Base-by-base conservation (phyloP, 352 stramenopile species). In the Phytophthora sp. region DNA sequence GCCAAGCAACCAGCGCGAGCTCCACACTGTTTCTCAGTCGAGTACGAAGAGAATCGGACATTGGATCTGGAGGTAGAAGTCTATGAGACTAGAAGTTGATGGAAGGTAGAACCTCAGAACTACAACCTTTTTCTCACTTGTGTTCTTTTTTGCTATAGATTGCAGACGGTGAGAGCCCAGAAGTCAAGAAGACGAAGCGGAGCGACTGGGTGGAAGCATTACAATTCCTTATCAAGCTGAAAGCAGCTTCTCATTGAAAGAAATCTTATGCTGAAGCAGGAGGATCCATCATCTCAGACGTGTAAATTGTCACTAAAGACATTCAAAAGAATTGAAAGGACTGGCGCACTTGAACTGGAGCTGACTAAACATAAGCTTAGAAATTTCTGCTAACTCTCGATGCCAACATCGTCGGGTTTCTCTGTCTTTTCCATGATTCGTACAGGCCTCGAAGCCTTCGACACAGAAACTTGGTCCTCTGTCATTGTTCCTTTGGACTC, bases 41-140 rank as follows among this genome's bases (percentile, higher is more conserved):
- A 90, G 33, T 93, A 93, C 65, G 82, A 90, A n/a, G 80, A 93
- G 27, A 82, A 63, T 31, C 76, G 84, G 7, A 89, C 84, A n/a
- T 68, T 93, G 11, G 84, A 93, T 54, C 50, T 93, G 7, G 82
- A 93, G 81, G 85, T 91, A 47, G n/a, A n/a, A 31, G 65, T 27
- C 26, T 38, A 23, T 13, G 20, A 46, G 24, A 29, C 0, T 41
- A 39, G 4, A 24, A 55, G 1, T 38, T 41, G 30, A 12, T 41
- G 26, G 2, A 7, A 13, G 7, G 29, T 12, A 33, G 29, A 1
- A 1, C 29, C 29, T 33, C 29, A 33, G 29, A n/a, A n/a, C n/a
- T n/a, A n/a, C n/a, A n/a, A n/a, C n/a, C n/a, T n/a, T n/a, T n/a
- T n/a, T n/a, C n/a, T n/a, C 15, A 26, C 18, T 50, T 39, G 7